Base-by-base conservation (phyloP, 2,329 filamentous ascomycete species). In the Tothia fuscella region DNA sequence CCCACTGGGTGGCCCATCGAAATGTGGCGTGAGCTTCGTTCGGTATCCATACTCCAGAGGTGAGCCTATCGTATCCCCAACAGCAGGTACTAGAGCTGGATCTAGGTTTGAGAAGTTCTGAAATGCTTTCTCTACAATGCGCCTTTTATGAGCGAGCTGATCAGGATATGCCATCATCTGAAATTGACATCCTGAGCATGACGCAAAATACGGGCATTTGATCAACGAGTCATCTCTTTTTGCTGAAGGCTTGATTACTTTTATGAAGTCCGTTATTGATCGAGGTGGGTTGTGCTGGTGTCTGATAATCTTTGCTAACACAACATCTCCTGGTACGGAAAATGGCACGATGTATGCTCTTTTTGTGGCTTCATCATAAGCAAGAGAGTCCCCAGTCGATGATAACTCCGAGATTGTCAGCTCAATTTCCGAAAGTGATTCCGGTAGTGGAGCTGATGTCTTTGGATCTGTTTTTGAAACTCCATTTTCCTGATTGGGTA, bases 11-110 rank as follows among this genome's bases (percentile, higher is more conserved):
- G 87, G 84, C 0, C 77, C 82, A 56, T 93, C 82, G 56, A 96
- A 98, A 62, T 98, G 91, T 21, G 91, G 91, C 14, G 91, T 98
- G 50, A 98, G 72, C 64, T 98, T 98, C 16, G 91, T 98, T 41
- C 91, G 78, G 67, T 98, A 98, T 43, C 81, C 83, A 61, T 93
- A 96, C 62, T 93, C 80, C 47, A 94, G 62, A 2, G 91, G 91
- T 31, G 85, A 93, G 36, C 82, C 83, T 53, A 95, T 87, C 6
- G 91, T 98, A 49, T 93, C 82, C 38, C 71, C 74, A 43, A 96
- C 73, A 3, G 72, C 56, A 2, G 91, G 91, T 1, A 96, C 69
- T 16, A 82, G 67, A 45, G 82, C 78, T 0, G 82, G 74, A 1
- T 82, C 71, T 5, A 98, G 70, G 46, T 85, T 77, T 12, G 88